Evolutionary conservation across 352 stramenopile species (phyloP), one percentile per base, ranked within the genome.

Genomic region (Phytopythium vexans): DNA sequence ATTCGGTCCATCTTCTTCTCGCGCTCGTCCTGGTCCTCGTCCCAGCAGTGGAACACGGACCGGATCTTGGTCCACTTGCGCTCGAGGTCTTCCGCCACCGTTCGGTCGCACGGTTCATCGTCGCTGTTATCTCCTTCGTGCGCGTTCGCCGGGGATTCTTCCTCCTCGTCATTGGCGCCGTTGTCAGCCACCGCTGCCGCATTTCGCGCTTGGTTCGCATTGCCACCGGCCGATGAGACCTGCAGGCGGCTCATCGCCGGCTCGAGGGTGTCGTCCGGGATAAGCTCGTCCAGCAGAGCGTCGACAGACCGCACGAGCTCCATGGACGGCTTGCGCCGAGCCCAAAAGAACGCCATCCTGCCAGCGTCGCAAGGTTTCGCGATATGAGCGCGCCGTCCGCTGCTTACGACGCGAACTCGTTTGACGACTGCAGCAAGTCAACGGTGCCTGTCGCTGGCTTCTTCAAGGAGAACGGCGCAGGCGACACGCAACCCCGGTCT

Each of bases 1-100:
- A 92, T 85, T 54, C 82, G 77, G 49, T 88, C 70, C 79, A 89
- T 89, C 66, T 89, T 88, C 64, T 79, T 81, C 59, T 88, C 75
- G 44, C 77, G 74, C 15, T 89, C 82, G 31, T 69, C 64, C 42
- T 82, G 67, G 33, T 86, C 74, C 43, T 89, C 82, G 56, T 89
- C 77, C 79, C 78, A 92, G 49, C 71, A 70, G 43, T 92, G 79
- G 53, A 92, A 92, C 8, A 89, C 62, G 31, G 74, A 69, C 39
- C 78, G 81, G 48, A 92, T 88, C 59, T 86, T 87, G 41, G 73
- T 60, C 81, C 81, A 92, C 38, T 82, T 72, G 42, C 72, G 72
- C 62, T 92, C 81, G 15, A 92, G 67, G 49, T 92, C 76, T 5
- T 82, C 76, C 1, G 81, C 70, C n/a, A 92, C 74, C 3, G 78